phyloP scores from a whole-genome alignment of 768 basidiomycete genomes.

The Phaeolepiota aurea region DNA sequence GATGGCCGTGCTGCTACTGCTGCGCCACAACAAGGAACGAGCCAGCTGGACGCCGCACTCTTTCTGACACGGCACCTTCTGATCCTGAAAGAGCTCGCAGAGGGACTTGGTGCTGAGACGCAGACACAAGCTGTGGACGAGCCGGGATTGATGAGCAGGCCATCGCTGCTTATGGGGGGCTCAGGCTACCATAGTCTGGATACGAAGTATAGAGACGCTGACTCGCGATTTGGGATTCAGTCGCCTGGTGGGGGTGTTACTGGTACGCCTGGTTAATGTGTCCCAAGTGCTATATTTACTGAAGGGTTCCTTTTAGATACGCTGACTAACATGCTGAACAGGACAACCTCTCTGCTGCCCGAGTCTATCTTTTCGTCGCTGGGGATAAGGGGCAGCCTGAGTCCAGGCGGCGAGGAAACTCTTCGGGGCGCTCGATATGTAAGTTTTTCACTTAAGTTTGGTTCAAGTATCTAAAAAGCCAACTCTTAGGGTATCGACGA shows the following conservation, averaged over 20 bases:
- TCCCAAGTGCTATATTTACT: neutral
- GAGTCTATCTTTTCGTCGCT: conserved; percentile 64
- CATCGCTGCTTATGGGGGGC: too few relatives aligned
- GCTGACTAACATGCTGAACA: conserved; percentile 49
- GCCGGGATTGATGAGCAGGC: conserved; percentile 3
- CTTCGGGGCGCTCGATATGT: conserved; percentile 72
- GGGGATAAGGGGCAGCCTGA: conserved; percentile 36
- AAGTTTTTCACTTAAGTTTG: conserved; percentile 14
- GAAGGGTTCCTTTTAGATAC: conserved; percentile 29
- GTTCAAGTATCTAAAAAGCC: too few relatives aligned
- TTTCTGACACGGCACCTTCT: conserved; percentile 89
- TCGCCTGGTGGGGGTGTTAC: conserved; percentile 37
- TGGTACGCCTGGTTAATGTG: conserved; percentile 25
- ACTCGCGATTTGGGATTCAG: conserved; percentile 5
- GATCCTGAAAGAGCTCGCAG: conserved; percentile 85
- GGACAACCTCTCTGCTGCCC: conserved; percentile 54
- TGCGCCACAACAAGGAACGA: conserved; percentile 32
- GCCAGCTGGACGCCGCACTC: conserved; percentile 61
- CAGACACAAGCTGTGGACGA: conserved; percentile 1
- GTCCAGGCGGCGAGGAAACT: conserved; percentile 40
- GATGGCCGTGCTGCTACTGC: conserved; percentile 20
- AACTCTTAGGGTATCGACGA: conserved; percentile 82
- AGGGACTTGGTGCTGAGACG: conserved; percentile 64
- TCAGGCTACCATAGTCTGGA: too few relatives aligned
- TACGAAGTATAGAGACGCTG: conserved; percentile 4